These are phyloP conservation scores for Boehmeria nivea DNA, from an alignment of 306 rosid species.

Conservation along the genomic window DNA sequence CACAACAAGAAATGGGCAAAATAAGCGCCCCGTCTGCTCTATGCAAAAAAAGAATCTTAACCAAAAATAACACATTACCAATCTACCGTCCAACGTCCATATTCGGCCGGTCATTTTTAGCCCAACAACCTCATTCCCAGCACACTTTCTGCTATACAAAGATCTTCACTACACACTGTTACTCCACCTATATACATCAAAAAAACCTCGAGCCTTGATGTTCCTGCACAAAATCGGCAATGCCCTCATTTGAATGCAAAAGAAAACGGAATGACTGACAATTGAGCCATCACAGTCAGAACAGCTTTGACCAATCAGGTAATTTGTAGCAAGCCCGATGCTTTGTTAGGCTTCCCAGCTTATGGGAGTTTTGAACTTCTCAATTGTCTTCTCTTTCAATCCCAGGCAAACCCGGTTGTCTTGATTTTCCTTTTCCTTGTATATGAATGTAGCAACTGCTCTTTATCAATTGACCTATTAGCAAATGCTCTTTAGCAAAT, in stretches of 20 bases:
- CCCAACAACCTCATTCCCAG: slow-evolving; percentile 33
- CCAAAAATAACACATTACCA: slow-evolving; percentile 30
- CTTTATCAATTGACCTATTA: slow-evolving; percentile 26
- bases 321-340: slow-evolving; percentile 14
- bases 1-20: slow-evolving; percentile 22
- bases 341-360: slow-evolving; percentile 12
- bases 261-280: slow-evolving; percentile 23
- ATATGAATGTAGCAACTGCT: slow-evolving; percentile 21
- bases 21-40: slow-evolving; percentile 37
- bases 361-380: slow-evolving; percentile 16
- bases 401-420: slow-evolving; percentile 58
- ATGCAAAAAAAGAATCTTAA: slow-evolving; percentile 42
- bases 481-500: no score
- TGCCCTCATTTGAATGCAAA: slow-evolving; percentile 36
- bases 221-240: no score
- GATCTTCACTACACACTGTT: slow-evolving; percentile 46
- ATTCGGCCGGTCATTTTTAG: no score
- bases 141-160: slow-evolving; percentile 49
- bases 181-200: slow-evolving; percentile 48
- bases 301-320: slow-evolving; percentile 18
- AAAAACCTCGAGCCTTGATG: slow-evolving; percentile 24
- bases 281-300: slow-evolving; percentile 24
- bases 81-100: slow-evolving; percentile 30
- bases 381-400: slow-evolving; percentile 29
- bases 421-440: slow-evolving; percentile 25